These are phyloP conservation scores for Staphylotrichum tortipilum DNA, from an alignment of 495 filamentous ascomycete genomes.

Conservation along the genomic window DNA sequence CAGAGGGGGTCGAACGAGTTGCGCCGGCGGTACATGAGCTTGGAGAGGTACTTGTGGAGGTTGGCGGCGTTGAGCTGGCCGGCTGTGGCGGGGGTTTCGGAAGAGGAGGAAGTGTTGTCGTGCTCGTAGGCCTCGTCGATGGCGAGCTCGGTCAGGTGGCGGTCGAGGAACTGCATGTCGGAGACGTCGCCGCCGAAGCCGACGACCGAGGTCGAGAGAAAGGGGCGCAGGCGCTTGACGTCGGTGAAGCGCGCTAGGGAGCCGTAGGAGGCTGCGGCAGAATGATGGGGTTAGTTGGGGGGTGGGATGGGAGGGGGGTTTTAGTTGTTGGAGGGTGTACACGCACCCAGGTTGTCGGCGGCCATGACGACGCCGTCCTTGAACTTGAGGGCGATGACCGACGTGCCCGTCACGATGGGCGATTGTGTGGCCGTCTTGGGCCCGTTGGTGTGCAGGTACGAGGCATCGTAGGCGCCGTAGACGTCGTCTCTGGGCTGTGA, in stretches of 20 bases:
- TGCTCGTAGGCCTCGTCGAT: slow-evolving; percentile 75
- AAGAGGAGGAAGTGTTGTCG: slow-evolving; percentile 34
- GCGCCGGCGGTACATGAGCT: slow-evolving; percentile 89
- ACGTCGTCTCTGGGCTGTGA: slow-evolving; percentile 84
- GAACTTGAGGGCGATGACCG: slow-evolving; percentile 88
- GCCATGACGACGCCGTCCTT: slow-evolving; percentile 93
- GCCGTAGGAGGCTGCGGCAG: slow-evolving; percentile 75
- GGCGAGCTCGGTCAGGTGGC: slow-evolving; percentile 73
- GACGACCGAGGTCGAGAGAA: slow-evolving; percentile 67
- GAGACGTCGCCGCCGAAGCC: slow-evolving; percentile 91
- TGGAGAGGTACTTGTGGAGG: slow-evolving; percentile 89
- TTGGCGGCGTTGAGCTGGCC: slow-evolving; percentile 75
- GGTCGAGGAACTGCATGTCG: slow-evolving; percentile 97
- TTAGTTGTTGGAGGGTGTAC: not conserved
- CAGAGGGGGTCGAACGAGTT: slow-evolving; percentile 94
- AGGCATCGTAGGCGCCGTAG: slow-evolving; percentile 84
- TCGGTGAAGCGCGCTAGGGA: slow-evolving; percentile 94
- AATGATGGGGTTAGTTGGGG: not conserved
- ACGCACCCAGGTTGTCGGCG: slow-evolving; percentile 85
- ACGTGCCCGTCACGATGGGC: slow-evolving; percentile 91
- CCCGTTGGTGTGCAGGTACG: slow-evolving; percentile 60
- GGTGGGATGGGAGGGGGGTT: not conserved
- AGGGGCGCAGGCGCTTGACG: slow-evolving; percentile 79
- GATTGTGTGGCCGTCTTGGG: slow-evolving; percentile 81
- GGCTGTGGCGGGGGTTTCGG: slow-evolving; percentile 31